phyloP scores from a whole-genome alignment of 225 moss, liverwort and hornwort species.

The Pseudisothecium myosuroides region DNA sequence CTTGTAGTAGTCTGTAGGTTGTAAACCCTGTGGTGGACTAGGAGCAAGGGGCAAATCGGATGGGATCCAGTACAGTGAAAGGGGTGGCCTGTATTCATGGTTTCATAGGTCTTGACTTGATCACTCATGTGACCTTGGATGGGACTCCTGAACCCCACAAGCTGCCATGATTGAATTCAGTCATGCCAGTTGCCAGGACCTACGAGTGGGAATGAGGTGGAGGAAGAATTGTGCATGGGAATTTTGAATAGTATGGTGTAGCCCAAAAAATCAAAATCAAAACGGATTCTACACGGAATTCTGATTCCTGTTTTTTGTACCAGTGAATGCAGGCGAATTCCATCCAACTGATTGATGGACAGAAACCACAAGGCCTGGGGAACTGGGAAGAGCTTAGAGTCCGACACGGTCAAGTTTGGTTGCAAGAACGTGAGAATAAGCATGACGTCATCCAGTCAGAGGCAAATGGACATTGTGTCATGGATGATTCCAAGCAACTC shows the following conservation, averaged over 20 bases:
- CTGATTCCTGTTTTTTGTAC: not conserved
- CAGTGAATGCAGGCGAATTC: not conserved
- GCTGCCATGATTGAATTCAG: constrained; percentile 19
- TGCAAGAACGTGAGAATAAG: not conserved
- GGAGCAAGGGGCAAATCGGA: not conserved
- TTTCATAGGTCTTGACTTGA: not conserved
- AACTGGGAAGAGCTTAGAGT: not conserved
- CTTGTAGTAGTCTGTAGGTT: not conserved
- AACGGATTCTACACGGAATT: not conserved
- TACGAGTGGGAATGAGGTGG: not conserved
- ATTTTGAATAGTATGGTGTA: not conserved
- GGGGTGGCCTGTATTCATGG: not conserved
- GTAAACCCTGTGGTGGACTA: not conserved
- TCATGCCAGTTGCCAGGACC: not conserved
- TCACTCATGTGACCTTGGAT: constrained; percentile 12
- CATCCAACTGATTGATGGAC: not conserved
- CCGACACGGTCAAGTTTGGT: not conserved
- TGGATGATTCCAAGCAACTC: not conserved
- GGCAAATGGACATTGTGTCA: not conserved
- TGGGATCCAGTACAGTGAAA: not conserved
- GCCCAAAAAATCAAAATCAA: not conserved
- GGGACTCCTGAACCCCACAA: constrained; percentile 1
- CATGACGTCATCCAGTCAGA: constrained; percentile 4
- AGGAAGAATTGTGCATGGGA: not conserved
- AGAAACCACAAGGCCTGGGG: not conserved